Evolutionary conservation across 768 basidiomycete genomes (phyloP).

Genomic region (Tylopilus rubrobrunneus): DNA sequence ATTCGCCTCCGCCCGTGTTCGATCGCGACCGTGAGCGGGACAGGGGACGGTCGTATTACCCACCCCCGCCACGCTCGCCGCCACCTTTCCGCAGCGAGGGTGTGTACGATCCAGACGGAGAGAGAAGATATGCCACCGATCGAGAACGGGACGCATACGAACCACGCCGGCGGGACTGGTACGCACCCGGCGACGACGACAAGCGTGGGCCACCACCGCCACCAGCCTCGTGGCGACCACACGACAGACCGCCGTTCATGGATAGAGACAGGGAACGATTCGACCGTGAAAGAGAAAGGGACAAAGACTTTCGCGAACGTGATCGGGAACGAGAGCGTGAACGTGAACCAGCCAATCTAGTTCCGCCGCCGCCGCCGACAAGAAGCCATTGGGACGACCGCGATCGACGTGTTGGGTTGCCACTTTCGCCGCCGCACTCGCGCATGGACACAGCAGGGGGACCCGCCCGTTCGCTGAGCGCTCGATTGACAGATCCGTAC

Average conservation of each 20-base stretch:
- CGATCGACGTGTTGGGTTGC: conserved; percentile 32
- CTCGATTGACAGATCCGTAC: conserved; percentile 29
- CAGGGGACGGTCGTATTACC: conserved; percentile 28
- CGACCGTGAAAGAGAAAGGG: conserved; percentile 35
- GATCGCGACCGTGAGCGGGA: conserved; percentile 32
- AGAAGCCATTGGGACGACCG: conserved; percentile 38
- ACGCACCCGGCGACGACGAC: conserved; percentile 38
- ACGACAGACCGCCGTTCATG: conserved; percentile 31
- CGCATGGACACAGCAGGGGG: conserved; percentile 15
- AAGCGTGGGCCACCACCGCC: conserved; percentile 25
- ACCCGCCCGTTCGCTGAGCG: conserved; percentile 24
- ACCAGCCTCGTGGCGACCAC: conserved; percentile 25
- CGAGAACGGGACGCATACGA: conserved; percentile 32
- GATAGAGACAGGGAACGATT: conserved; percentile 38
- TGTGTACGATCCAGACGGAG: conserved; percentile 32
- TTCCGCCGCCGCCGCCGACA: conserved; percentile 19
- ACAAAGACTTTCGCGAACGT: conserved; percentile 31
- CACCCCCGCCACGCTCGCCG: conserved; percentile 32
- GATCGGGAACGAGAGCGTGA: conserved; percentile 31
- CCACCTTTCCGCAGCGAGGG: conserved; percentile 23
- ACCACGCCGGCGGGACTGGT: conserved; percentile 28
- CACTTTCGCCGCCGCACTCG: conserved; percentile 19
- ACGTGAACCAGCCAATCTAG: conserved; percentile 6
- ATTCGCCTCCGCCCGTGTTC: conserved; percentile 30
- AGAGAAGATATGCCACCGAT: conserved; percentile 30